Conservation (phyloP, 352 stramenopile genomes). For the Phytopythium chamaehyphon region DNA sequence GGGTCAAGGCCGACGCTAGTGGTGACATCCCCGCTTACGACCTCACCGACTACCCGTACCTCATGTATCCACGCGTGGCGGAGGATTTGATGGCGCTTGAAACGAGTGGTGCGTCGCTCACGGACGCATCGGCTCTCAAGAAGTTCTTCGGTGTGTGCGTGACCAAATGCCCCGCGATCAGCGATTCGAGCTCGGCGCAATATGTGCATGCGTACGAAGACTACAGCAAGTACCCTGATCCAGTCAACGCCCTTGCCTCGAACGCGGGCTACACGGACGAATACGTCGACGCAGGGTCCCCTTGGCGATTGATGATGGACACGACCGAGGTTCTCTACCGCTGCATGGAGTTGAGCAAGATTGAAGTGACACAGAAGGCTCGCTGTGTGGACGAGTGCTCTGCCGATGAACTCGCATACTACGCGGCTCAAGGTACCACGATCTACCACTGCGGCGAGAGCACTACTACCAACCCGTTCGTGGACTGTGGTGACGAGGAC, state of each 20-base stretch:
- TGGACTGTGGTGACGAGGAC: constrained; percentile 40
- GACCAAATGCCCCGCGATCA: constrained; percentile 41
- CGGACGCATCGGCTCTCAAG: constrained; percentile 22
- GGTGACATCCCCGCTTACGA: constrained; percentile 53
- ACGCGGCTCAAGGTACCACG: constrained; percentile 14
- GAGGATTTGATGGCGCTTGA: constrained; percentile 47
- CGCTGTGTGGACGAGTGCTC: constrained; percentile 68
- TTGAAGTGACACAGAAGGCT: constrained; percentile 33
- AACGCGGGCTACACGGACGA: constrained; percentile 28
- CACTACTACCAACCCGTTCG: constrained; percentile 39
- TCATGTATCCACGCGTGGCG: constrained; percentile 64
- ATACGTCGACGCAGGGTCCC: constrained; percentile 49
- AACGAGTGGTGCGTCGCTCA: constrained; percentile 11
- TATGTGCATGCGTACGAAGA: constrained; percentile 66
- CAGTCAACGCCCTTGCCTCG: constrained; percentile 27
- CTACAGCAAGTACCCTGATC: constrained; percentile 30
- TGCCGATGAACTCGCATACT: constrained; percentile 31
- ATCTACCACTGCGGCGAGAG: constrained; percentile 36
- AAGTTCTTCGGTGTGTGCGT: constrained; percentile 55
- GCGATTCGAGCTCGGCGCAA: constrained; percentile 20
- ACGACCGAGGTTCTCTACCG: constrained; percentile 64
- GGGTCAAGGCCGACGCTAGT: constrained; percentile 37
- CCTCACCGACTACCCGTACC: constrained; percentile 56
- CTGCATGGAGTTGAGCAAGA: constrained; percentile 60
- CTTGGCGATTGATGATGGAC: constrained; percentile 58